Evolutionary conservation across 192 early-diverging fungal genomes (phyloP).

Genomic region (Backusella sp.): DNA sequence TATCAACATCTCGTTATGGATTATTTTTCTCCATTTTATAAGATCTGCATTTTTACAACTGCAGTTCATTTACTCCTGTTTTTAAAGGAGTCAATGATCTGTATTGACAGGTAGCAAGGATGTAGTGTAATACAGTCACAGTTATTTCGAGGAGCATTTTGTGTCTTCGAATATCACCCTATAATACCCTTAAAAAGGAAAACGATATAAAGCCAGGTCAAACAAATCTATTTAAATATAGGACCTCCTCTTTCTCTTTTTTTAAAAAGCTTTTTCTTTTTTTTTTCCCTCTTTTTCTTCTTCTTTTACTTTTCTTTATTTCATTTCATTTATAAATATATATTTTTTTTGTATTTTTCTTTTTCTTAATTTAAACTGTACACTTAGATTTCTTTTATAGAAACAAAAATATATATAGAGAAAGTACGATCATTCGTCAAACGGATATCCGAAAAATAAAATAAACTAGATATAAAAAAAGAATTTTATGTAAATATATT

Average conservation of each 20-base stretch:
- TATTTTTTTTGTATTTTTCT: background rate
- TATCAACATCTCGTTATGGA: slow-evolving; percentile 1
- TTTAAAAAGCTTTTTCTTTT: background rate
- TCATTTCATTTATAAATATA: background rate
- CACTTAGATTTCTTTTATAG: slow-evolving; percentile 3
- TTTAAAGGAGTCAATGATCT: background rate
- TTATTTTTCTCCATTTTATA: slow-evolving; percentile 9
- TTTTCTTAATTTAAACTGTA: slow-evolving; percentile 4
- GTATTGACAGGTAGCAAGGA: slow-evolving; percentile 8
- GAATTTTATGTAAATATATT: slow-evolving; percentile 6
- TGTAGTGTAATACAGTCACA: background rate
- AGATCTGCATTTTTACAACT: background rate
- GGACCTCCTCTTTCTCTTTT: background rate
- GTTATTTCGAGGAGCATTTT: background rate
- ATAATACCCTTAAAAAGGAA: slow-evolving; percentile 2
- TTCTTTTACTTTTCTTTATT: background rate
- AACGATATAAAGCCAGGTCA: background rate
- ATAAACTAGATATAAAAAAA: background rate
- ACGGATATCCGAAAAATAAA: background rate
- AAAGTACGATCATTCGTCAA: background rate
- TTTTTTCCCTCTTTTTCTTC: background rate
- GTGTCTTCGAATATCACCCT: background rate
- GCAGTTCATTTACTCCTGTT: slow-evolving; percentile 7
- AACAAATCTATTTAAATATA: slow-evolving; percentile 9
- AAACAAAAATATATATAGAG: background rate